Base-by-base conservation (phyloP, 176 grass and related monocot species). In the Aegilops bicornis region DNA sequence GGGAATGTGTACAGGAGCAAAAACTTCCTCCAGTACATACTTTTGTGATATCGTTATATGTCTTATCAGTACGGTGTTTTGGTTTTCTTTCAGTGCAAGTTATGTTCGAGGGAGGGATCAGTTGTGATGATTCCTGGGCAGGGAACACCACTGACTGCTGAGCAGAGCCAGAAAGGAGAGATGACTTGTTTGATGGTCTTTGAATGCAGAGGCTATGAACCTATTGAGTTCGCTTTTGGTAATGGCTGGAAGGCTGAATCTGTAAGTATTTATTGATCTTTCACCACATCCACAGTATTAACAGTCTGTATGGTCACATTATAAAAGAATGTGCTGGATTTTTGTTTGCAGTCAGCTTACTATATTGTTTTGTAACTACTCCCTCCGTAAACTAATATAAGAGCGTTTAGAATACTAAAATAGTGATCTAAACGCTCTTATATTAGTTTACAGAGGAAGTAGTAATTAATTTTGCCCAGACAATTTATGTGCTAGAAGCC, bases 121-220 rank as follows among this genome's bases (percentile, higher is more conserved):
- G 89, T 98, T 68, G 73, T 87, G 83, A 98, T 98, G 93, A 82
- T 95, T 92, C 88, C 93, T 86, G 93, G 93, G 45, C 91, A 98
- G 15, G 95, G 95, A 27, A 85, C 89, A 23, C 93, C 93, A 77
- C 90, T 97, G 64, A 95, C 91, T 69, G 69, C 71, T 45, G 88
- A 84, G 84, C 87, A 79, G 82, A 93, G 89, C 62, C 92, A 95
- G 81, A 83, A 85, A 83, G 93, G 70, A 80, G 76, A 59, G 10
- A 81, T 31, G 30, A 35, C 87, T 72, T 89, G 78, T 81, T 91
- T 98, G 78, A 98, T 95, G 93, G 89, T 98, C 40, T 95, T 98
- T 64, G 96, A 98, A 63, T 98, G 93, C 88, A 92, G 93, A 84
- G 96, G 96, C 20, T 92, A 83, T 88, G 91, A 95, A 92, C 96